Evolutionary conservation across 805 yeast species (phyloP), one percentile per base, ranked within the genome.

Genomic region (Nakazawaea wyomingensis): DNA sequence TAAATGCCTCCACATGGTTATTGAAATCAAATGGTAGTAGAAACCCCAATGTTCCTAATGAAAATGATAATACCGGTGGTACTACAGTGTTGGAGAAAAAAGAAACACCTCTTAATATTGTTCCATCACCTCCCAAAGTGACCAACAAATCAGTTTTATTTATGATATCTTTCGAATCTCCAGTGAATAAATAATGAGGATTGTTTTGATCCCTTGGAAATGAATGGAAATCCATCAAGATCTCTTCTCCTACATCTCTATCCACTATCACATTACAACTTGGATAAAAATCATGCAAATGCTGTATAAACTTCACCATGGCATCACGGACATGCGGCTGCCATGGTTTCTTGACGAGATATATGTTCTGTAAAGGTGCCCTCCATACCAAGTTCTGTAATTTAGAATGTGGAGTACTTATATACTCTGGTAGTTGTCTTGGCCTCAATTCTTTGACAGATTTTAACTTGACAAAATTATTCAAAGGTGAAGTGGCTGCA

Each of bases 91-190:
- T 77, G 43, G 82, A 78, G 56, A 90, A 90, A 53, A 79, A 66
- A 4, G 93, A 79, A 0, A 88, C 91, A 0, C 91, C 96, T 43
- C 90, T 74, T 34, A 90, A 61, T 43, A 88, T 87, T 0, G 97
- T 90, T 4, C 98, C 98, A 61, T 90, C 98, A 16, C 98, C 98
- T n/a, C 98, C 98, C 31, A 90, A 62, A 0, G 96, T 85, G 7
- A 90, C 89, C 30, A 90, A 65, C 34, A 90, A 60, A 56, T 90
- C 98, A 0, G 96, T 76, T 52, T 80, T 85, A 9, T 66, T 53
- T 1, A 78, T 71, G 34, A 88, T 76, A 8, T 80, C 83, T 9
- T 67, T 62, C 14, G 61, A 60, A 3, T 73, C 53, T 0, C 95
- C 93, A 0, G 90, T 76, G 54, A 70, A 78, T 1, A 86, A 51